Conservation (phyloP, 106 monocot genomes). For the Narthecium ossifragum region DNA sequence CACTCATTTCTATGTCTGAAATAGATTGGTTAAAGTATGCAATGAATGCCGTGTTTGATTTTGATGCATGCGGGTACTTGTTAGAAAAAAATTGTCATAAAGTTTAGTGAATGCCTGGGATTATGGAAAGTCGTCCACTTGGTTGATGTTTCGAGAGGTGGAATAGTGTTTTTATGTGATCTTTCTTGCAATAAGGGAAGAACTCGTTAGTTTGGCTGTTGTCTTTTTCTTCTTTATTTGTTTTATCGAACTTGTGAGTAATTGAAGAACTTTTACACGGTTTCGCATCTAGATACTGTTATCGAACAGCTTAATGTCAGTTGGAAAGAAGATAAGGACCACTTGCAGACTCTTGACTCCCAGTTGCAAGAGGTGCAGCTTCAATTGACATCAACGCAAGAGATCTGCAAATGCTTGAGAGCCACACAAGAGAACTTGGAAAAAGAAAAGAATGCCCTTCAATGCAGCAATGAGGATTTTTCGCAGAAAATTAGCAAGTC, state of each 20-base stretch:
- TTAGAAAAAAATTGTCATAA: too few species aligned
- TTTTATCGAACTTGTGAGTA: neutral
- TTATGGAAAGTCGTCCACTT: too few species aligned
- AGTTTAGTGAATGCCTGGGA: too few species aligned
- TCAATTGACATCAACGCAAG: conserved; percentile 54
- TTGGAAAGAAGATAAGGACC: conserved; percentile 37
- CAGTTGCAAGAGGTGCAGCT: conserved; percentile 37
- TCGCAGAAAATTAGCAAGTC: conserved; percentile 29
- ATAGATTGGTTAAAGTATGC: too few species aligned
- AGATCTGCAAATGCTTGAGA: conserved; percentile 36
- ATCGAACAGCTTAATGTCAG: conserved; percentile 54
- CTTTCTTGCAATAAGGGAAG: too few species aligned
- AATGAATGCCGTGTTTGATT: too few species aligned
- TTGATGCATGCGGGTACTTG: too few species aligned
- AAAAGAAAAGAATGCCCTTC: conserved; percentile 50
- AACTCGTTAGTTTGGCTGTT: neutral
- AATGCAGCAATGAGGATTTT: conserved; percentile 44
- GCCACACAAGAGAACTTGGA: conserved; percentile 32
- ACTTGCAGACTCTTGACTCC: conserved; percentile 32
- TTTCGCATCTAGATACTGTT: conserved; percentile 49
- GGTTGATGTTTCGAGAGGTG: too few species aligned
- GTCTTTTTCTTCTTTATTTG: too few species aligned
- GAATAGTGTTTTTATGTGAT: too few species aligned
- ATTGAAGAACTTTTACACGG: neutral
- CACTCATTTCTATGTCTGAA: too few species aligned